A percentile compares a stretch with the other conserved stretches of the same genome.
These are phyloP conservation scores for Verbena officinalis DNA, from an alignment of 257 asterid genomes.

Conservation along the genomic window DNA sequence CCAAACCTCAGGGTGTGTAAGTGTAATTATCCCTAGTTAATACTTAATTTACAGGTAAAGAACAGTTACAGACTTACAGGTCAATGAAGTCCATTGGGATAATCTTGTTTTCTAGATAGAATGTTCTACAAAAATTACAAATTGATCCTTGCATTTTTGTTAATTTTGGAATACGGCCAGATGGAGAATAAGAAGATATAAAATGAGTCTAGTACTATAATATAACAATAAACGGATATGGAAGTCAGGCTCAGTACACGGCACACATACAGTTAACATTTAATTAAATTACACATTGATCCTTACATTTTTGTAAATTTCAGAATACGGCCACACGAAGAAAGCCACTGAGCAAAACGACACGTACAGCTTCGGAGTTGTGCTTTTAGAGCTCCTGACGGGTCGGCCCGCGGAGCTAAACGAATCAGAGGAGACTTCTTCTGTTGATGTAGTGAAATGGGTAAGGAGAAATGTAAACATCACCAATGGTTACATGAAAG, in stretches of 20 bases:
- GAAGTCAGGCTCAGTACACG: too few species aligned
- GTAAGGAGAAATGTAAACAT: conserved; percentile 86
- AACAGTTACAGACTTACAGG: too few species aligned
- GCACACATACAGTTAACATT: too few species aligned
- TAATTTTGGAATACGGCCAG: conserved; percentile 59
- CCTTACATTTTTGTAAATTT: conserved; percentile 4
- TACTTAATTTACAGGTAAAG: too few species aligned
- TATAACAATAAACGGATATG: too few species aligned
- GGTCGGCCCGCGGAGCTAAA: conserved; percentile 59
- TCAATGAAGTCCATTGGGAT: too few species aligned
- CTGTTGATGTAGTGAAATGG: conserved; percentile 71
- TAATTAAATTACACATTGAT: conserved; percentile 10
- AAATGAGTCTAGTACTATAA: too few species aligned
- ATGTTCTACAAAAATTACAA: too few species aligned
- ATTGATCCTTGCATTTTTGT: conserved; percentile 13
- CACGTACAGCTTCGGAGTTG: conserved; percentile 71
- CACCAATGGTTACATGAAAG: conserved; percentile 54
- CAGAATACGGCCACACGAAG: conserved; percentile 71
- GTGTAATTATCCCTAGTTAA: too few species aligned
- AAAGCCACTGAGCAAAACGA: conserved; percentile 70
- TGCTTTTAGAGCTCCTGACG: conserved; percentile 75
- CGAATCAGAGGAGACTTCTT: conserved; percentile 36
- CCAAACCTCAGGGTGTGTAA: too few species aligned
- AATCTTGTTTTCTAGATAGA: too few species aligned
- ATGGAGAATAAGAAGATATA: too few species aligned